phyloP scores from a whole-genome alignment of 805 yeast genomes.

The Candida andamanensis region DNA sequence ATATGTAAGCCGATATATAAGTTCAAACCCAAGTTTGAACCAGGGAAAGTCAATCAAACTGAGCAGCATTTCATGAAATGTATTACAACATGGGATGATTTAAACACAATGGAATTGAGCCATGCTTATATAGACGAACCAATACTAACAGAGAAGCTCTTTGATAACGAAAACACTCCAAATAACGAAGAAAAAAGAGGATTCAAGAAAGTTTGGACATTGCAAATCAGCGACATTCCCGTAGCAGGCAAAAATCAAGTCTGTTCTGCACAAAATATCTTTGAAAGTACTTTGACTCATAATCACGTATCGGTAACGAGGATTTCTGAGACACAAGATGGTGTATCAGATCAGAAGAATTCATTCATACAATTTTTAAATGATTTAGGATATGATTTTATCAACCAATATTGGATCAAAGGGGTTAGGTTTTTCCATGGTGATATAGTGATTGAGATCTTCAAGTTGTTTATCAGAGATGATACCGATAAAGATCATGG shows the following conservation, averaged over 20 bases:
- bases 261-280: slow-evolving; percentile 58
- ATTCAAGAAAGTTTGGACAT: slow-evolving; percentile 45
- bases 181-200: background rate
- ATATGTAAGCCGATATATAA: slow-evolving; percentile 46
- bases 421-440: slow-evolving; percentile 63
- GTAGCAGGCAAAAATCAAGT: slow-evolving; percentile 64
- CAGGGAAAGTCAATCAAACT: slow-evolving; percentile 53
- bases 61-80: slow-evolving; percentile 51
- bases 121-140: slow-evolving; percentile 19
- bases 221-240: slow-evolving; percentile 68
- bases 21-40: slow-evolving; percentile 49
- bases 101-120: slow-evolving; percentile 18
- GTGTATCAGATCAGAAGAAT: slow-evolving; percentile 23
- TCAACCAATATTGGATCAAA: slow-evolving; percentile 54
- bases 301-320: slow-evolving; percentile 36
- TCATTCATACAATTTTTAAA: slow-evolving; percentile 42
- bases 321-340: slow-evolving; percentile 1
- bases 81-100: slow-evolving; percentile 43
- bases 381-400: slow-evolving; percentile 67
- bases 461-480: slow-evolving; percentile 40
- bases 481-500: slow-evolving; percentile 17
- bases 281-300: slow-evolving; percentile 53
- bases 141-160: slow-evolving; percentile 25
- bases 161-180: slow-evolving; percentile 11
- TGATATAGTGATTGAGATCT: slow-evolving; percentile 56